phyloP scores from a whole-genome alignment of 371 early-diverging fungal species.

The Actinomortierella wolfii region DNA sequence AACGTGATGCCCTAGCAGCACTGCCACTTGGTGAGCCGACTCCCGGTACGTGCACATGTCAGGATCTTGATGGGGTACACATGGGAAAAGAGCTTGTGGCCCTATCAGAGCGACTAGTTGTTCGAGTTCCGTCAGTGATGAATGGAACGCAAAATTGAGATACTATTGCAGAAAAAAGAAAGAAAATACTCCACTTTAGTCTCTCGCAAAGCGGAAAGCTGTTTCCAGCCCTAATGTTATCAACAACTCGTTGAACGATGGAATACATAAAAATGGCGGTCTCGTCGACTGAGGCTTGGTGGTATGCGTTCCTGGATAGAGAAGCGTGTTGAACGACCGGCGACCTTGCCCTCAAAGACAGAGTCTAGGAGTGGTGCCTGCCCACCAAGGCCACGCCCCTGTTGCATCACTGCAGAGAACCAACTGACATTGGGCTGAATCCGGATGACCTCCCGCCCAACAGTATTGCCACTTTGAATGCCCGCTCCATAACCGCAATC shows the following conservation, averaged over 20 bases:
- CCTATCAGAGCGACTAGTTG: slow-evolving; percentile 22
- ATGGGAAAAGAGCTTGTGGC: slow-evolving; percentile 26
- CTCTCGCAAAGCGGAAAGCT: too few relatives aligned
- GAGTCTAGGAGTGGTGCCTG: neutral
- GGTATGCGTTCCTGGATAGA: slow-evolving; percentile 23
- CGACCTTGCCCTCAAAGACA: slow-evolving; percentile 12
- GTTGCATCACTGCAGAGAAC: slow-evolving; percentile 19
- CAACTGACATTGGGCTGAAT: slow-evolving; percentile 41
- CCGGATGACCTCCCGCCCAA: slow-evolving; percentile 24
- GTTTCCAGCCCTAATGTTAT: too few relatives aligned
- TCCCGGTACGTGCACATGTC: slow-evolving; percentile 9
- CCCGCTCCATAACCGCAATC: slow-evolving; percentile 31
- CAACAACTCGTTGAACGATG: too few relatives aligned
- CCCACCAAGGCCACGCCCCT: neutral
- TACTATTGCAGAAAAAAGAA: slow-evolving; percentile 13
- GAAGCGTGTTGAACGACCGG: slow-evolving; percentile 9
- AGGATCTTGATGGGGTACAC: slow-evolving; percentile 35
- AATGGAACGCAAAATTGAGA: slow-evolving; percentile 28
- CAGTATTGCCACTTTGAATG: too few relatives aligned
- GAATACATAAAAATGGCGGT: slow-evolving; percentile 28
- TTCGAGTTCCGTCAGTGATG: slow-evolving; percentile 24
- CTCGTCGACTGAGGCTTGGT: slow-evolving; percentile 18
- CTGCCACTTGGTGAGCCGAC: slow-evolving; percentile 17
- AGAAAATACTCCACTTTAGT: too few relatives aligned
- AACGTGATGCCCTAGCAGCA: slow-evolving; percentile 13